Evolutionary conservation across 2,329 filamentous ascomycete genomes (phyloP).

Genomic region (Didymella glomerata): DNA sequence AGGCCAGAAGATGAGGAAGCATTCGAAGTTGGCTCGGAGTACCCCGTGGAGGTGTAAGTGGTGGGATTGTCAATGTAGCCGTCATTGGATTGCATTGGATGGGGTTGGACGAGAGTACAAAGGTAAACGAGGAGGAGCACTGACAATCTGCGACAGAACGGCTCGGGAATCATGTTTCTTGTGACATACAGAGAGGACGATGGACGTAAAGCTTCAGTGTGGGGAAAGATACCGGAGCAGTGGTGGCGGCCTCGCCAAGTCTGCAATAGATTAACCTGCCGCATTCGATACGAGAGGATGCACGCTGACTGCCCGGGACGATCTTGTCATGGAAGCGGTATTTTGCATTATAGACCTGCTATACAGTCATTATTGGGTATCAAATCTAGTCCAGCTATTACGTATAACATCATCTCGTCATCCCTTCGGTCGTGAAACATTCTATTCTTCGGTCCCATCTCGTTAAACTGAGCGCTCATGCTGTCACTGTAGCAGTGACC

Average conservation of each 20-base stretch:
- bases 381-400: conserved; percentile 21
- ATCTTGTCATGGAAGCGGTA: background rate
- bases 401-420: background rate
- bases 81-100: too few relatives aligned
- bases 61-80: too few relatives aligned
- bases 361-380: conserved; percentile 21
- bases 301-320: background rate
- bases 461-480: background rate
- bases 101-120: too few relatives aligned
- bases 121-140: too few relatives aligned
- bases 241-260: background rate
- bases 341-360: conserved; percentile 8
- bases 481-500: conserved; percentile 27
- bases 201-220: background rate
- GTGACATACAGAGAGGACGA: background rate
- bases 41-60: too few relatives aligned
- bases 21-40: too few relatives aligned
- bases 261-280: background rate
- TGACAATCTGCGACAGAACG: too few relatives aligned
- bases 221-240: background rate
- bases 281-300: background rate
- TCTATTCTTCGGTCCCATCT: background rate
- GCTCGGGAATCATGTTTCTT: background rate
- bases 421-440: background rate
- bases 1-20: too few relatives aligned